Conservation (phyloP, 495 filamentous ascomycete species). For the Hypoxylon lenormandii region DNA sequence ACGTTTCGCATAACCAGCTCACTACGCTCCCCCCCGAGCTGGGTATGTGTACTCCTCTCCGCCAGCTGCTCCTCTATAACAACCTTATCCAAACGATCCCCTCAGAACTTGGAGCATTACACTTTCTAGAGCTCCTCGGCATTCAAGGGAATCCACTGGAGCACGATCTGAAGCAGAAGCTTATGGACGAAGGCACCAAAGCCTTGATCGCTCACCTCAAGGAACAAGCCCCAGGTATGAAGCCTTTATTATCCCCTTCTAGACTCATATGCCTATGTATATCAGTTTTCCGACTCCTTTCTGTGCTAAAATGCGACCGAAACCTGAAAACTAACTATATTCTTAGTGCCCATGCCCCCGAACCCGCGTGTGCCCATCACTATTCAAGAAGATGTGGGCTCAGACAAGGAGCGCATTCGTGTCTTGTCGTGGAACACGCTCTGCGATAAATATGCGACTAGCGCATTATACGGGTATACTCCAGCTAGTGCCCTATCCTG, state of each 20-base stretch:
- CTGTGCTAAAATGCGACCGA: too few relatives aligned
- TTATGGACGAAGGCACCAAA: constrained; percentile 87
- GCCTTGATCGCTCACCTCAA: constrained; percentile 82
- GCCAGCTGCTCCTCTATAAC: constrained; percentile 83
- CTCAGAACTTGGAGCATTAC: constrained; percentile 85
- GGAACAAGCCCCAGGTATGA: constrained; percentile 83
- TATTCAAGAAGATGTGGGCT: constrained; percentile 63
- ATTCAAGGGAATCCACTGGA: constrained; percentile 91
- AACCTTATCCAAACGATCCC: constrained; percentile 86
- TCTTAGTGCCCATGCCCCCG: constrained; percentile 76
- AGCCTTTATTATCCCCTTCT: background rate
- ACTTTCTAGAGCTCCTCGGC: constrained; percentile 85
- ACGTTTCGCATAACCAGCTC: constrained; percentile 88
- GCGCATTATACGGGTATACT: constrained; percentile 85
- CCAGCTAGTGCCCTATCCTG: constrained; percentile 81
- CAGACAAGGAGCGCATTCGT: constrained; percentile 69
- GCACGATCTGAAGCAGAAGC: constrained; percentile 74
- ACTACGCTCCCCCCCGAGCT: constrained; percentile 87
- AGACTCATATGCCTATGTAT: background rate
- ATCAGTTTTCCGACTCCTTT: too few relatives aligned
- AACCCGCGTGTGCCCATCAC: constrained; percentile 57
- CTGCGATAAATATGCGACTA: constrained; percentile 89
- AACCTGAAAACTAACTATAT: constrained; percentile 26
- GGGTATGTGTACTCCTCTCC: constrained; percentile 92
- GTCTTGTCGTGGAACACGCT: constrained; percentile 93